phyloP scores from a whole-genome alignment of 352 stramenopile genomes.

The Phytophthora tentaculata region DNA sequence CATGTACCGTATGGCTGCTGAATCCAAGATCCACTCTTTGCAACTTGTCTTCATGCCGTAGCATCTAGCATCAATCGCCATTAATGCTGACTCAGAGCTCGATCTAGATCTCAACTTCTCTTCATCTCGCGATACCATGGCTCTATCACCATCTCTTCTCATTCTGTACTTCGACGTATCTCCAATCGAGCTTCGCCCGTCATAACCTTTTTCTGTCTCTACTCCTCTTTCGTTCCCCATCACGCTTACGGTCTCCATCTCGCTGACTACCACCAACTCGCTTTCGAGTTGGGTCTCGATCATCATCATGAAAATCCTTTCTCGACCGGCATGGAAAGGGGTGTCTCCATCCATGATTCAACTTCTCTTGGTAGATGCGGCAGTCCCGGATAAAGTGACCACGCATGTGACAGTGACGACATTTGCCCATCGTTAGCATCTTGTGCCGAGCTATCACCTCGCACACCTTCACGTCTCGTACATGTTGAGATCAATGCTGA shows the following conservation, averaged over 20 bases:
- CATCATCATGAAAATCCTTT: slow-evolving; percentile 16
- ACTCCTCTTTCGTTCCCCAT: neutral
- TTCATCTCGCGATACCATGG: neutral
- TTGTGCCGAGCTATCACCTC: neutral
- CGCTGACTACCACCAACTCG: no score
- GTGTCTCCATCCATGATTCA: slow-evolving; percentile 4
- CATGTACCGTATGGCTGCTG: slow-evolving; percentile 9
- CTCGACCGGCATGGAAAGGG: neutral
- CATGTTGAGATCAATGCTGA: neutral
- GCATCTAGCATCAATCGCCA: no score
- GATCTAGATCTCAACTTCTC: slow-evolving; percentile 3
- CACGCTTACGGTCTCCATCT: no score
- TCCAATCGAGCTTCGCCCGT: neutral
- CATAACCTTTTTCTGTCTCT: neutral
- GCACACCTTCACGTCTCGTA: neutral
- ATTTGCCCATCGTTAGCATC: neutral
- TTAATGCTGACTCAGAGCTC: no score
- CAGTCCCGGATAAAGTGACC: slow-evolving; percentile 1
- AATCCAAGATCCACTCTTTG: slow-evolving; percentile 6
- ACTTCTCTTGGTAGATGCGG: slow-evolving; percentile 6
- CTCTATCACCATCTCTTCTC: neutral
- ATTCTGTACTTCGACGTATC: neutral
- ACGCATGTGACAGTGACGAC: neutral
- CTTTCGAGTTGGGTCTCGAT: neutral
- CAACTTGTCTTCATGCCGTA: no score